Conservation (phyloP, 495 filamentous ascomycete genomes). For the Hapsidospora chrysogenum region DNA sequence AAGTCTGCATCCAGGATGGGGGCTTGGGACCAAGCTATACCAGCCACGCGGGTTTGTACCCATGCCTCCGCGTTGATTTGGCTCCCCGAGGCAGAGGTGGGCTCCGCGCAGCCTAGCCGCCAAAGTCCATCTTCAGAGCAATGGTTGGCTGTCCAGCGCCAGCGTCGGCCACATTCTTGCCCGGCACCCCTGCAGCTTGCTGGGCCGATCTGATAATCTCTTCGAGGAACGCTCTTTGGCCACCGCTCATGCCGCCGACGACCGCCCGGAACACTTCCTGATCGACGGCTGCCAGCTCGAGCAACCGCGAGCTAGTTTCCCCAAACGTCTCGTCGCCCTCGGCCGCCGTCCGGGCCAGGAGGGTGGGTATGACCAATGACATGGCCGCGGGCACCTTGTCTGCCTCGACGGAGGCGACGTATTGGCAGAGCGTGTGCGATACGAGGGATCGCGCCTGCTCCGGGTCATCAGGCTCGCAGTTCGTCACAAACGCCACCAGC, state of each 20-base stretch:
- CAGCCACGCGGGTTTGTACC: no score
- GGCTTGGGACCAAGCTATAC: no score
- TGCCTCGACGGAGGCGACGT: conserved; percentile 34
- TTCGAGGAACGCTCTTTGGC: conserved; percentile 64
- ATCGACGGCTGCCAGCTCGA: conserved; percentile 67
- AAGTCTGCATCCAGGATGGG: no score
- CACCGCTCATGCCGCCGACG: conserved; percentile 52
- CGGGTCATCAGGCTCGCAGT: conserved; percentile 49
- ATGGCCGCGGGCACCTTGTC: conserved; percentile 42
- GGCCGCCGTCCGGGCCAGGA: conserved; percentile 53
- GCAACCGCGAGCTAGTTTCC: conserved; percentile 57
- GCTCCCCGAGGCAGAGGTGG: no score
- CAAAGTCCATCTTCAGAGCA: conserved; percentile 88
- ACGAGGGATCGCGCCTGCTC: conserved; percentile 54
- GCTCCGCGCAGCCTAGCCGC: conserved; percentile 9
- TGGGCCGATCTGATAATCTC: conserved; percentile 53
- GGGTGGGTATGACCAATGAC: conserved; percentile 57
- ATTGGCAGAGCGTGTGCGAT: conserved; percentile 55
- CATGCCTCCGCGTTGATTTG: no score
- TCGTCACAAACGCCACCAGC: conserved; percentile 56
- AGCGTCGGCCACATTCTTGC: conserved; percentile 13
- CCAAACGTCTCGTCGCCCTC: conserved; percentile 36
- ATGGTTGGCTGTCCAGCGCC: conserved; percentile 62
- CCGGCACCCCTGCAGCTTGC: conserved; percentile 12
- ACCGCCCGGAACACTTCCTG: conserved; percentile 57